Percentiles rank a stretch among this genome's conserved stretches.
Evolutionary conservation across 345 rosid species (phyloP).

Genomic region (Excoecaria cochinchinensis): DNA sequence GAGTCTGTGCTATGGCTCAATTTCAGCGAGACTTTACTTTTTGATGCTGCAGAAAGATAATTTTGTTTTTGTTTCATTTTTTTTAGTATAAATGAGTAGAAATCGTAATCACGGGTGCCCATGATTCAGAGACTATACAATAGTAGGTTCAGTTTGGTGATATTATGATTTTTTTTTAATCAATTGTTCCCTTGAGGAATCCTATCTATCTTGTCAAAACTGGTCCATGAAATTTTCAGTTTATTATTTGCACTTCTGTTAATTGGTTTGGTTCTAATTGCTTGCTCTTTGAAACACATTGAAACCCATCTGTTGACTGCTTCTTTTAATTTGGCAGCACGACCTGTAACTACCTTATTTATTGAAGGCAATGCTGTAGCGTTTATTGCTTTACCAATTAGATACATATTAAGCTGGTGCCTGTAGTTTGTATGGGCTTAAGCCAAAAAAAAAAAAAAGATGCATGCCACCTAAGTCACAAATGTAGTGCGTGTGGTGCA

Average conservation of each 20-base stretch:
- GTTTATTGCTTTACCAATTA: no score
- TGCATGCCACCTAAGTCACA: no score
- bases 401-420: no score
- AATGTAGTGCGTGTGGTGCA: no score
- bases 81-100: background rate
- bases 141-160: background rate
- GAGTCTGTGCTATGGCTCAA: background rate
- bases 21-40: background rate
- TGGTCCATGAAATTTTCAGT: background rate
- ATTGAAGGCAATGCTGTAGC: no score
- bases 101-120: background rate
- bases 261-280: no score
- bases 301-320: no score
- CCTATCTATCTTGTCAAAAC: background rate
- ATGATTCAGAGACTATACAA: background rate
- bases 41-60: background rate
- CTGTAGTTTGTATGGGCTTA: no score
- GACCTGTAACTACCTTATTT: no score
- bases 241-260: background rate
- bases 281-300: no score
- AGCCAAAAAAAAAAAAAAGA: no score
- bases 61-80: background rate
- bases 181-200: background rate
- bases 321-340: no score
- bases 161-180: background rate